A percentile compares a stretch with the other conserved stretches of the same genome.
Evolutionary conservation across 345 rosid species (phyloP).

Genomic region (Salix suchowensis): DNA sequence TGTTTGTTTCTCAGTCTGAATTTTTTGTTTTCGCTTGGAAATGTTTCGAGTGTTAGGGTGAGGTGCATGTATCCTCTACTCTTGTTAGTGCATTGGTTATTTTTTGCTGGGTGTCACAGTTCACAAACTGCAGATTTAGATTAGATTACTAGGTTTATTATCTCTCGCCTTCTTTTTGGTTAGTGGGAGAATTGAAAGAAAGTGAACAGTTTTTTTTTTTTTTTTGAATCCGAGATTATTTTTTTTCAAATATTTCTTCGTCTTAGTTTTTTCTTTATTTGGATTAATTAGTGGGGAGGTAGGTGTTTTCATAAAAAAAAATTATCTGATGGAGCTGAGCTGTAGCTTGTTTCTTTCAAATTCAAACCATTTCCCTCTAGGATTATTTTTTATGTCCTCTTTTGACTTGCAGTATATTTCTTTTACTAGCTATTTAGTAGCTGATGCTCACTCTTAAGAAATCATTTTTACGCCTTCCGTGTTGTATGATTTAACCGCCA

Average conservation of each 20-base stretch:
- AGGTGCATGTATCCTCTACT: background rate
- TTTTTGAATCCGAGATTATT: background rate
- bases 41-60: background rate
- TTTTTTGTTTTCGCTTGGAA: background rate
- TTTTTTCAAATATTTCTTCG: background rate
- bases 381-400: background rate
- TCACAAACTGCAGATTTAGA: background rate
- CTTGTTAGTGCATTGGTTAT: background rate
- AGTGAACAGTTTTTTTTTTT: background rate
- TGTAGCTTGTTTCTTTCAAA: background rate
- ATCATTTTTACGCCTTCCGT: background rate
- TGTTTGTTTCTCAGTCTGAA: background rate
- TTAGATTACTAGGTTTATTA: background rate
- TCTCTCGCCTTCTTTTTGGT: background rate
- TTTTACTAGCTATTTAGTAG: background rate
- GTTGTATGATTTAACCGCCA: background rate
- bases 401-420: background rate
- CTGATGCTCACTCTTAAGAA: background rate
- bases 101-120: background rate
- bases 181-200: background rate
- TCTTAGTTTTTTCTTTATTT: background rate
- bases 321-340: background rate
- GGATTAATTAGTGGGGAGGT: background rate
- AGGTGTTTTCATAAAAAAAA: background rate
- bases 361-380: background rate